These are phyloP conservation scores for Trichomonas vaginalis DNA, from an alignment of 208 protist genomes.

Conservation along the genomic window DNA sequence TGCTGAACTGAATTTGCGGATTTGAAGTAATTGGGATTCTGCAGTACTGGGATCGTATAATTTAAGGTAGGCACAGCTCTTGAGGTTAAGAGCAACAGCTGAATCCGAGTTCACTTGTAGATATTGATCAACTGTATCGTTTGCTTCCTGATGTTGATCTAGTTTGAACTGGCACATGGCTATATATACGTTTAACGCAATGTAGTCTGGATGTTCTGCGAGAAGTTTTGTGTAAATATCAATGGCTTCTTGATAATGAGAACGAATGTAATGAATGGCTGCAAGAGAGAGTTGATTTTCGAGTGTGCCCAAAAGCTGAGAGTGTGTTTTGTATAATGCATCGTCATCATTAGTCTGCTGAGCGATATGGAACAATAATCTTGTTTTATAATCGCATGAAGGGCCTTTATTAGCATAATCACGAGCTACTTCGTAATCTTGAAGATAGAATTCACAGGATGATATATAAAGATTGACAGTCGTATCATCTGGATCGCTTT, in stretches of 20 bases:
- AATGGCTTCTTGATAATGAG: conserved; percentile 77
- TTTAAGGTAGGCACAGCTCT: background rate
- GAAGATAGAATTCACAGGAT: background rate
- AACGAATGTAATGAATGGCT: conserved; percentile 72
- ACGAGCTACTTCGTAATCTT: background rate
- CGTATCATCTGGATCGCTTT: background rate
- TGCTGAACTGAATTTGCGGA: background rate
- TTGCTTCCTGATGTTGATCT: conserved; percentile 65
- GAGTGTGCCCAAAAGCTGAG: background rate
- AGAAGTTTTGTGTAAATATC: conserved; percentile 85
- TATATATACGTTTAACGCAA: conserved; percentile 46
- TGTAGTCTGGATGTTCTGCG: conserved; percentile 56
- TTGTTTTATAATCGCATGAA: background rate
- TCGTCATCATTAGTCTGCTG: background rate
- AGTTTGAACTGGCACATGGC: conserved; percentile 72
- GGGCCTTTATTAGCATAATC: background rate
- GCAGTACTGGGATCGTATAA: background rate
- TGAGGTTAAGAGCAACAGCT: background rate
- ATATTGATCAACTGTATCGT: background rate
- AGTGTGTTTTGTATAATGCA: background rate
- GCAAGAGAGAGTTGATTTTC: background rate
- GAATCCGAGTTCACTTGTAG: background rate
- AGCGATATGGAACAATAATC: background rate
- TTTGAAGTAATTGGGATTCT: conserved; percentile 7
- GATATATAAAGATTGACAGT: background rate